Evolutionary conservation across 495 filamentous ascomycete genomes (phyloP), one percentile per base, ranked within the genome.

Genomic region (Penicillium waksmanii): DNA sequence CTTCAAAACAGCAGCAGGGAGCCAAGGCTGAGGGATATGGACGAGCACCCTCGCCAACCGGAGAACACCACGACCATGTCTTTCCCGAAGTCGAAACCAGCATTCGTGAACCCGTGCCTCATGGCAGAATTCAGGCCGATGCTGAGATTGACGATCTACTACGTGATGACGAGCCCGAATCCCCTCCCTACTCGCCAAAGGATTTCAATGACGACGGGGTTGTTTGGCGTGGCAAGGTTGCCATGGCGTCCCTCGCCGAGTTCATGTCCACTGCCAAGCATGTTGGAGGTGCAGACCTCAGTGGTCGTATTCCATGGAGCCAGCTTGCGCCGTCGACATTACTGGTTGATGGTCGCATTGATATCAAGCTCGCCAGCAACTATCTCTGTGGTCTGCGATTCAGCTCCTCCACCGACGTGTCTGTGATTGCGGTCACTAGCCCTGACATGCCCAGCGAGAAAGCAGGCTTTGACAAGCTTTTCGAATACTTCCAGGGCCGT

Each of bases 91-190:
- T 79, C 35, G 63, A 74, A 13, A 62, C 74, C 15, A 73, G 76
- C 50, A 72, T 80, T 25, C 73, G 71, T 17, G 73, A 80, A 52
- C 74, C 78, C 15, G 68, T 80, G 9, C 78, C 73, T 6, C 63
- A 57, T 33, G 61, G 71, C 51, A 74, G 62, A 75, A 80, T 57
- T 72, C 90, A 62, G 83, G 84, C 83, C 15, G 95, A 98, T 71
- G 84, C 91, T 15, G 95, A 98, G 58, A 92, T 98, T 43, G 95
- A 98, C 71, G 84, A 90, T 51, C 76, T 98, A 48, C 82, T 98
- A 5, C 86, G 91, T 65, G 93, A 97, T 58, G 89, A 91, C 52
- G 92, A 85, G n/a, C 85, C 84, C 25, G 88, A 93, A 18, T 94
- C 92, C 9, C 90, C 91, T 6, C 88, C 90, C 5, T 97, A 96